Evolutionary conservation across 2,329 filamentous ascomycete species (phyloP), one percentile per base, ranked within the genome.

Genomic region (Ophiocordyceps camponoti-floridani): DNA sequence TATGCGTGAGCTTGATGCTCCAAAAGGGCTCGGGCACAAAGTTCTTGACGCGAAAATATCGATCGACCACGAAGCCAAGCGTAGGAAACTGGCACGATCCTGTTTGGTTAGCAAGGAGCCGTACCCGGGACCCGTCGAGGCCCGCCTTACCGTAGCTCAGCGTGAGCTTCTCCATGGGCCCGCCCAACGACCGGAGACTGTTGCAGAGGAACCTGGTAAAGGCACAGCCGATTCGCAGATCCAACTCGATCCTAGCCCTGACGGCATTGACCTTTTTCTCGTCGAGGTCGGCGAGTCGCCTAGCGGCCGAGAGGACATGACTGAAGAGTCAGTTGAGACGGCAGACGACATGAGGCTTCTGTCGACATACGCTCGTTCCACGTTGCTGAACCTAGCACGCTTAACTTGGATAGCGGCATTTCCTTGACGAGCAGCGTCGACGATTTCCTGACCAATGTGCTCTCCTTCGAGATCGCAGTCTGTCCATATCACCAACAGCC

Each of bases 381-480:
- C 89, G 58, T 98, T 98, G 67, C 86, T 96, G 64, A 98, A 98
- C 48, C 70, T 81, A 13, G 91, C 91, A 53, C 91, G 75, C 56
- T 85, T 91, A 46, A 95, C 75, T 48, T 86, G 72, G 40, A 98
- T 78, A 1, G 68, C 67, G 10, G 70, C 62, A 50, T 95, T 96
- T 10, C 75, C 80, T 54, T 78, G 77, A 42, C 70, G 67, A 5
- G 91, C 91, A 47, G 89, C 81, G 44, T 83, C 75, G 41, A 86
- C 79, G 48, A 98, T 89, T 60, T 98, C 89, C 37, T 82, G 73
- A 7, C 91, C 91, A 52, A 98, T 98, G 57, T 96, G 84, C 60
- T 98, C 91, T 33, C 91, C 91, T 69, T 98, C 91, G 45, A 88
- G 79, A 68, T 98, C 91, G 62, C 91, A 96, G 70, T 98, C 91